Conservation (phyloP, 2,329 filamentous ascomycete genomes). For the Pestalotiopsis sp. region DNA sequence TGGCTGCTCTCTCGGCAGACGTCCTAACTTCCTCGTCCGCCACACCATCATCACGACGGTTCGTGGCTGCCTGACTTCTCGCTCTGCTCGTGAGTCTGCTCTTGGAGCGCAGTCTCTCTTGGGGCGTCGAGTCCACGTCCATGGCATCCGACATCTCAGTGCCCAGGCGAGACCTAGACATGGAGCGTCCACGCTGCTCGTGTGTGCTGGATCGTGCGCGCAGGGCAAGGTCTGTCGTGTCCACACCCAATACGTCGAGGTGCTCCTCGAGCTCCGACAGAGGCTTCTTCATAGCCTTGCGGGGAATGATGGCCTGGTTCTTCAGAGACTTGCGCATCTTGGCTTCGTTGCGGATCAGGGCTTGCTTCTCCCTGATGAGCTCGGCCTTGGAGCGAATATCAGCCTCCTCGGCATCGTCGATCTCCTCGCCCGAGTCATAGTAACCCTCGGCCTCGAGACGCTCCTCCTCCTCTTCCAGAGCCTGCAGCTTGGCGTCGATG, state of each 20-base stretch:
- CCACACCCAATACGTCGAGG: constrained; percentile 83
- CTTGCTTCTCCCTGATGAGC: constrained; percentile 91
- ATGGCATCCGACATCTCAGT: constrained; percentile 72
- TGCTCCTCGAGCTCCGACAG: constrained; percentile 86
- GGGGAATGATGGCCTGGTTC: constrained; percentile 92
- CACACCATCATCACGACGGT: constrained; percentile 79
- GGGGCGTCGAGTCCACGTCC: constrained; percentile 67
- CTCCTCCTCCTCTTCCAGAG: constrained; percentile 94
- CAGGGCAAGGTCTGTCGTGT: constrained; percentile 73
- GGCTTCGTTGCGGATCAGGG: constrained; percentile 89
- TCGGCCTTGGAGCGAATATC: constrained; percentile 91
- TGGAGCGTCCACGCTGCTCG: constrained; percentile 70
- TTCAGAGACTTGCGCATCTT: constrained; percentile 96
- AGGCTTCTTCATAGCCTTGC: constrained; percentile 78
- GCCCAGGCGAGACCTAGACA: constrained; percentile 62
- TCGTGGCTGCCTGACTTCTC: constrained; percentile 61
- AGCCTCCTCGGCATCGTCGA: constrained; percentile 87
- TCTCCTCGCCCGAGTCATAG: constrained; percentile 82
- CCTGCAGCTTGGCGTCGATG: constrained; percentile 89
- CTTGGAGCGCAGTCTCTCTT: constrained; percentile 70
- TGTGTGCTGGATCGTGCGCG: constrained; percentile 70
- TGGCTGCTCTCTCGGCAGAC: constrained; percentile 85
- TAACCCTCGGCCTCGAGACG: constrained; percentile 87
- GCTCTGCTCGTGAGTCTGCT: constrained; percentile 54
- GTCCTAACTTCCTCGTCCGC: constrained; percentile 65